These are phyloP conservation scores for Cenchrus americanus DNA, from an alignment of 176 grass and related monocot species.

Conservation along the genomic window DNA sequence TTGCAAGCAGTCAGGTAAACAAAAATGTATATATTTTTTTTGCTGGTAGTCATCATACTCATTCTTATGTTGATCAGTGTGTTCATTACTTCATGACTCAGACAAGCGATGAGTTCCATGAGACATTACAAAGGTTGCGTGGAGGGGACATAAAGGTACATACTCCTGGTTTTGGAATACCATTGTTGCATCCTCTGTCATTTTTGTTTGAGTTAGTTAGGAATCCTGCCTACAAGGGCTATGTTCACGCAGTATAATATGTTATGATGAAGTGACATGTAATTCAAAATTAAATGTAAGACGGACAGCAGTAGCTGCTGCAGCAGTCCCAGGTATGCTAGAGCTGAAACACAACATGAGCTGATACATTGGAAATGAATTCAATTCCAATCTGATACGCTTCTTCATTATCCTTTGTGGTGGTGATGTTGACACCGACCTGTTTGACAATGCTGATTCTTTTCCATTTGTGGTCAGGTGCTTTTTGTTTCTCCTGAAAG, in stretches of 20 bases:
- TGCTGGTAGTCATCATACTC: constrained; percentile 8
- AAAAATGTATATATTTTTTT: neutral
- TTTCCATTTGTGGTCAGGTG: constrained; percentile 64
- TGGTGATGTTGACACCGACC: neutral
- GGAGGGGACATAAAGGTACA: constrained; percentile 84
- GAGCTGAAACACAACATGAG: neutral
- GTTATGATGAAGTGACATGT: neutral
- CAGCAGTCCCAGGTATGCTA: neutral
- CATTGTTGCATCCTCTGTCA: neutral
- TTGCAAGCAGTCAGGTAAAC: constrained; percentile 88
- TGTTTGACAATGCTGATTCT: constrained; percentile 19
- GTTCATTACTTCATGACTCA: constrained; percentile 39
- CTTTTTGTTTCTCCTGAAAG: constrained; percentile 99
- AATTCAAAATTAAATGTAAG: neutral
- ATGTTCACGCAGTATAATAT: neutral
- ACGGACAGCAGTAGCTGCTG: neutral
- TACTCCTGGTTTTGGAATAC: neutral
- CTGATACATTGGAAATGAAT: constrained; percentile 17
- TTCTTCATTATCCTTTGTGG: constrained; percentile 8
- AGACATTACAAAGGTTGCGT: constrained; percentile 69
- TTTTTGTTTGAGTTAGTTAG: neutral
- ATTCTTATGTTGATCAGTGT: constrained; percentile 38
- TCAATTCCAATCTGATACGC: neutral
- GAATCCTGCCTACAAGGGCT: neutral
- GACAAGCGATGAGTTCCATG: constrained; percentile 73